Evolutionary conservation across 306 rosid genomes (phyloP), one percentile per base, ranked within the genome.

Genomic region (Acmispon strigosus): DNA sequence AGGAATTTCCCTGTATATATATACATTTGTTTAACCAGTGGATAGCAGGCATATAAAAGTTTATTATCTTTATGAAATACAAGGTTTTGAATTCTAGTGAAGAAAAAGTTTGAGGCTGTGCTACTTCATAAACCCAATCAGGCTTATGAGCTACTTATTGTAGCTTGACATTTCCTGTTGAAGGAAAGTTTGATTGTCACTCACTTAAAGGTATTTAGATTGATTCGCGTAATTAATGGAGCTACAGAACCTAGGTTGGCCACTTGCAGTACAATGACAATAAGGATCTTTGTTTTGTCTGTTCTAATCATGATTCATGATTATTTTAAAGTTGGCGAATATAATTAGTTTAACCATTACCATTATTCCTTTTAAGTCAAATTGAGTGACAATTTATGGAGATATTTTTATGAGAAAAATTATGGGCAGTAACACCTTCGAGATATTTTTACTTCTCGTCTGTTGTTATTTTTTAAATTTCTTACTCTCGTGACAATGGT

Each of bases 401-500:
- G 9, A 41, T 22, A 42, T 11, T 42, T 54, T 63, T 39, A 74
- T 39, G 18, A 41, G 48, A 18, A 69, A 62, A 13, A 32, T 19
- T 19, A 19, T 6, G 42, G 14, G 32, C 42, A 59, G 27, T 52
- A 60, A 58, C 59, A 17, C 62, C 36, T 60, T 37, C 37, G 57
- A n/a, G n/a, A n/a, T n/a, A n/a, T n/a, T 53, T 51, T 39, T 64
- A 39, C 37, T 60, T 50, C 29, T 72, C 42, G 55, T 77, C 60
- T 72, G 15, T 51, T 47, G 13, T 50, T 13, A 12, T 36, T 61
- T 59, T 29, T 5, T 4, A 11, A 54, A 19, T 20, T 53, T 64
- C 7, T 22, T 42, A 69, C 66, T 62, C 15, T 22, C 10, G 22
- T 64, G 73, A 32, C 50, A 55, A 17, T 79, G 65, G 32, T 55